Conservation (phyloP, 495 filamentous ascomycete genomes). For the Tuber brumale region DNA sequence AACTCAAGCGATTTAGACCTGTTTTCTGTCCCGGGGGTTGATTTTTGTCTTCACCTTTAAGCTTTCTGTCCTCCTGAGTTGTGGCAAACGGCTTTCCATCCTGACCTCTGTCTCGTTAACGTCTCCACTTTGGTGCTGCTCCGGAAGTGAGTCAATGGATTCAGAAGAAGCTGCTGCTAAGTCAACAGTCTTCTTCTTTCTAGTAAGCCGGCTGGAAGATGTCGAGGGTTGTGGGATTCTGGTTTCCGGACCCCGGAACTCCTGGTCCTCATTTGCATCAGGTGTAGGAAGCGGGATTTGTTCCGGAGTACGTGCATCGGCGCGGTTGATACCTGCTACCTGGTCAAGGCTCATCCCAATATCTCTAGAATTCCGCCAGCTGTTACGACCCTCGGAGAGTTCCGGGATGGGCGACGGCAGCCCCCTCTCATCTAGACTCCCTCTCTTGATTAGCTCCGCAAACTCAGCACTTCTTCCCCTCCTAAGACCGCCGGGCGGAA, state of each 20-base stretch:
- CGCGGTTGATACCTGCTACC: background rate
- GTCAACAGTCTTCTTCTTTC: background rate
- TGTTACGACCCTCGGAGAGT: background rate
- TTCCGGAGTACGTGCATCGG: background rate
- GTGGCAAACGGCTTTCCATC: slow-evolving; percentile 2
- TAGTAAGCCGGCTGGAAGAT: background rate
- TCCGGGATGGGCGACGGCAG: background rate
- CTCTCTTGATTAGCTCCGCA: background rate
- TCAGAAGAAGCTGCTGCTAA: slow-evolving; percentile 1
- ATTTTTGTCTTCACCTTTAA: slow-evolving; percentile 2
- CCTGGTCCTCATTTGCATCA: background rate
- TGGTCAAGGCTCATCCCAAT: background rate
- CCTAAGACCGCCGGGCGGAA: background rate
- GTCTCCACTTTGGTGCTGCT: background rate
- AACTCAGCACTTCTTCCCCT: background rate
- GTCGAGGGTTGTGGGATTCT: background rate
- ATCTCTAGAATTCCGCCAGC: background rate
- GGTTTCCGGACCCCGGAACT: background rate
- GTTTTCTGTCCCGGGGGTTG: background rate
- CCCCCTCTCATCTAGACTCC: background rate
- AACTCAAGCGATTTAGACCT: slow-evolving; percentile 4
- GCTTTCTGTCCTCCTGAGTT: background rate
- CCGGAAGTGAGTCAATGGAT: slow-evolving; percentile 3
- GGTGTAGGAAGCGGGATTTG: background rate
- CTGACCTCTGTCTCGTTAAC: background rate